Evolutionary conservation across 176 grass and related monocot species (phyloP), one percentile per base, ranked within the genome.

Genomic region (Carex scoparia): DNA sequence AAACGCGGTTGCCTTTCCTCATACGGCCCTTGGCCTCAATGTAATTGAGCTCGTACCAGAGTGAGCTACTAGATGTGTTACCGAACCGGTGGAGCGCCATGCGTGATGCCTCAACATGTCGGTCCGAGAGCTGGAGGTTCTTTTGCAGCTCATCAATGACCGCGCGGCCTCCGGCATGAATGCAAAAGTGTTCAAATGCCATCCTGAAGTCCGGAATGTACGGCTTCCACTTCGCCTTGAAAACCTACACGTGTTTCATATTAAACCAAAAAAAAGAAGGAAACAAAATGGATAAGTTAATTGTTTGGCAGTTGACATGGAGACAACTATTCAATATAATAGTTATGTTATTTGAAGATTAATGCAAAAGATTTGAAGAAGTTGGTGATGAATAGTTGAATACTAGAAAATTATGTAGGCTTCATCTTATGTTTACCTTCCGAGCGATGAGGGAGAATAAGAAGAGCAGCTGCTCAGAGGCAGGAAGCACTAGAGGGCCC

Each of bases 161-260:
- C 0, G 95, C 95, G 0, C 93, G 65, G 0, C 95, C 95, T 0
- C 95, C 95, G 0, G 95, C 95, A 84, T 98, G 95, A 77, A 98
- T 93, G 91, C 95, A 98, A 86, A 98, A 98, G 87, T 98, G 95
- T 74, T 98, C 95, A 85, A 98, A 98, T 44, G 95, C 95, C 60
- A 79, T 84, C 63, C 89, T 71, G 89, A 96, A 96, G 84, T 94
- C 93, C 0, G 93, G 93, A 1, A 94, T 85, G 88, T 95, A 95
- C 30, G 91, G 91, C 89, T 94, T 94, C 14, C 89, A 46, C 1
- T 83, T 67, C 1, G 61, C 32, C 84, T 76, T 85, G 10, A 94
- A 65, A 79, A 94, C 90, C 80, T 83, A 30, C 63, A 12, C 40
- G 13, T 69, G 15, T 73, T 19, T 72, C 48, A 37, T 32, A 65